Evolutionary conservation across 805 yeast species (phyloP).

Genomic region (Zygosaccharomyces gambellarensis): DNA sequence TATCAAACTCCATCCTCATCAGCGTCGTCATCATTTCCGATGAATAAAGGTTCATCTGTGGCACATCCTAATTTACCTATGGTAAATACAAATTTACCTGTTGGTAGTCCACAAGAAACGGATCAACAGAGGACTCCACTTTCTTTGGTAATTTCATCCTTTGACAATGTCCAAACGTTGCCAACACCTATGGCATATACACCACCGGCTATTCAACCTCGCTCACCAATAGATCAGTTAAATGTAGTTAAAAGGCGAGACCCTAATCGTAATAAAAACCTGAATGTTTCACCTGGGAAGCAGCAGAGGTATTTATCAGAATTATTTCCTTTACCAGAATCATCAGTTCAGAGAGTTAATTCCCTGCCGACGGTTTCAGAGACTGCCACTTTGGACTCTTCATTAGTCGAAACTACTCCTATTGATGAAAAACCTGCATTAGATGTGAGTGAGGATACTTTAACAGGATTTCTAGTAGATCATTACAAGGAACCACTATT

Average conservation of each 20-base stretch:
- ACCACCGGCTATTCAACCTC: constrained; percentile 18
- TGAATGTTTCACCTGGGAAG: constrained; percentile 7
- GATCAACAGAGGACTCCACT: constrained; percentile 19
- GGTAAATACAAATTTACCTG: constrained; percentile 3
- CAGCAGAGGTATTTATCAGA: constrained; percentile 28
- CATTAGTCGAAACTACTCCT: constrained; percentile 1
- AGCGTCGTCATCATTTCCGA: neutral
- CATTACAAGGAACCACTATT: constrained; percentile 14
- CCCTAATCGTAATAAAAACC: constrained; percentile 4
- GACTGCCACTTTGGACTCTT: constrained; percentile 8
- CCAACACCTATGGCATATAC: constrained; percentile 34
- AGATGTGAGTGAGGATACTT: constrained; percentile 9
- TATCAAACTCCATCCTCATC: neutral
- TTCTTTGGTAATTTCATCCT: constrained; percentile 20
- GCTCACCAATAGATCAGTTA: constrained; percentile 20
- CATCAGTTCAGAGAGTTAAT: constrained; percentile 21
- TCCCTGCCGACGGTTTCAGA: constrained; percentile 27
- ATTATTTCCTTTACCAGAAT: constrained; percentile 19
- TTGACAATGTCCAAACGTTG: constrained; percentile 22
- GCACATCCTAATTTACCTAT: neutral
- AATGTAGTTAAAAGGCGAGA: constrained; percentile 20
- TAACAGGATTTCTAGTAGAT: constrained; percentile 20
- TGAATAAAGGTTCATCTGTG: neutral
- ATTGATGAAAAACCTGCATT: neutral
- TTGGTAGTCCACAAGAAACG: neutral